Evolutionary conservation across 805 yeast genomes (phyloP).

Genomic region (Nakazawaea peltata): DNA sequence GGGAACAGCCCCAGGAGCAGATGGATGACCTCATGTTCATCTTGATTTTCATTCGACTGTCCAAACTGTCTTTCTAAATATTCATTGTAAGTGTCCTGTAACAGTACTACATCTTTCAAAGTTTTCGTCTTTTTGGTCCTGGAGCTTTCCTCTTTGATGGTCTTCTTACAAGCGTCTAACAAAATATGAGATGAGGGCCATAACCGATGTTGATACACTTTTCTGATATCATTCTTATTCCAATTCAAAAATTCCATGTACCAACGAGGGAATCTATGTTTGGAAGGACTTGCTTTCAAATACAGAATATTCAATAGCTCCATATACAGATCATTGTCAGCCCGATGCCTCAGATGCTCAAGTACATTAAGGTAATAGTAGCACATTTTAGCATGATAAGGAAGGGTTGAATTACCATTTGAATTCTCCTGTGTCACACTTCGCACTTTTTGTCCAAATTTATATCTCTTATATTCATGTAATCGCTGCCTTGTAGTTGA

Average conservation of each 20-base stretch:
- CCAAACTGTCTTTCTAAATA: no score
- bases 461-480: conserved; percentile 2
- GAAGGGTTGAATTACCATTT: no score
- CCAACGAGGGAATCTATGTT: conserved; percentile 5
- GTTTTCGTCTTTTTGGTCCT: no score
- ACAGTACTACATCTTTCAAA: no score
- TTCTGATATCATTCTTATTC: background rate
- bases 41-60: no score
- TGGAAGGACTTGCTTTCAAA: background rate
- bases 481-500: background rate
- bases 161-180: background rate
- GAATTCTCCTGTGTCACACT: no score
- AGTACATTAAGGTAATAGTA: conserved; percentile 2
- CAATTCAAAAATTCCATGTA: conserved; percentile 6
- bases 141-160: background rate
- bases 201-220: background rate
- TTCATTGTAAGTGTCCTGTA: no score
- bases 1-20: no score
- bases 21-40: no score
- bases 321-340: background rate
- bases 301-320: conserved; percentile 3
- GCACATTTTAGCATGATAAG: conserved; percentile 2
- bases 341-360: background rate
- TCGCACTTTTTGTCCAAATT: no score
- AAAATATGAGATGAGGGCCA: conserved; percentile 8